Base-by-base conservation (phyloP, 441 rosid genomes). In the Bocquillonia castaneifolia region DNA sequence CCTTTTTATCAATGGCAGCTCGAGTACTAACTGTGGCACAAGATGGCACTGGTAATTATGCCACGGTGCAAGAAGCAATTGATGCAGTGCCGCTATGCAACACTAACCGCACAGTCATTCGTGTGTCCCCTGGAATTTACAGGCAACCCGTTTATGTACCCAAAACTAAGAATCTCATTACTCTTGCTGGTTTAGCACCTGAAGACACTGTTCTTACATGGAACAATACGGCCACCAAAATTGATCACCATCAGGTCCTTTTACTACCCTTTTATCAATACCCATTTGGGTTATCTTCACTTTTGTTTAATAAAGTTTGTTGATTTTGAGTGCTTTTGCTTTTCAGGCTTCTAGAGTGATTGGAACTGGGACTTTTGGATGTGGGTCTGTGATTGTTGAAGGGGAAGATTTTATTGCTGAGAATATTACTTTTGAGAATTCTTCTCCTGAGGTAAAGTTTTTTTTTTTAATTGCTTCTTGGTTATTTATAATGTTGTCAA, bases 351-450 rank as follows among this genome's bases (percentile, higher is more conserved):
- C 88, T 45, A 79, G 98, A 72, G 56, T 92, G 39, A 94, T 94
- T 51, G 98, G 99, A 50, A 90, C 93, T 13, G 97, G 98, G 51
- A 94, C 99, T 20, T 94, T 92, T 73, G 98, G 98, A 0, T 92
- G 98, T 69, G 98, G 99, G 44, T 85, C 79, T 82, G 87, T 80
- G 75, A 94, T 92, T 15, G 90, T 94, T 48, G 99, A 94, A 80
- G 99, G 99, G 45, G 96, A 90, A 71, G 98, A 92, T 69, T 90
- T 92, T 71, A 84, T 92, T 68, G 98, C 99, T 44, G 98, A 94
- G 84, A 94, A 92, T 80, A 73, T 94, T 82, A 90, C 99, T 7
- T 92, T 94, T 71, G 96, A 94, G 83, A 94, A 94, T 72, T 90
- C 96, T 71, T 52, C 97, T 76, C 97, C 99, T 66, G 78, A 87